Base-by-base conservation (phyloP, 2,329 filamentous ascomycete genomes). In the Trichophyton rubrum region DNA sequence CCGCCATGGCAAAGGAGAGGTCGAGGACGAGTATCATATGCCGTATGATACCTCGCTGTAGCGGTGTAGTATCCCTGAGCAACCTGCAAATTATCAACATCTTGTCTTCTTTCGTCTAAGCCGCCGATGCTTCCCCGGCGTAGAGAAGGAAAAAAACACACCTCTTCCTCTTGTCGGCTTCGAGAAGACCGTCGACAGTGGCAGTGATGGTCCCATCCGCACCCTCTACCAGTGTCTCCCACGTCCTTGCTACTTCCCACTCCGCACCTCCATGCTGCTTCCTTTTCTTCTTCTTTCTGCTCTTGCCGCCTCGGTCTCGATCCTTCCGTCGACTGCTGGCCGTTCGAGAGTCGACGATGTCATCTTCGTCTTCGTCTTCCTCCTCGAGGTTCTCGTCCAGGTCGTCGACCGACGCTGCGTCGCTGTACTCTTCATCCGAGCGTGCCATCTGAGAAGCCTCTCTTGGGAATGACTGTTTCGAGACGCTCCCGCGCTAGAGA, bases 41-140 rank as follows among this genome's bases (percentile, higher is more conserved):
- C n/a, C 93, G 86, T 74, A 99, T 99, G 68, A 99, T 99, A 64
- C 93, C 93, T 67, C 93, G 84, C 75, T 99, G 93, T 60, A 99
- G 79, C 11, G 93, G 93, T 56, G 92, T 97, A 30, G 93, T 97
- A 72, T 99, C 93, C 73, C 90, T 88, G 63, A 95, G 80, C 63
- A 97, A 56, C 30, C 56, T 58, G 60, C 67, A 27, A 71, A 65
- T 24, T 27, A 49, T 60, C 24, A 30, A 7, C 43, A 4, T 9
- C 40, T 4, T 43, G 40, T 41, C 11, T n/a, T 41, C 27, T 30
- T 13, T 11, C 9, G 11, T 13, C 11, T 3, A 38, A 38, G 9
- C 33, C 13, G 33, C 33, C 9, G 3, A 9, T 43, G n/a, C 7
- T 15, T 6, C 22, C 24, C 3, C 6, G 24, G 22, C n/a, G 63